Conservation (phyloP, 345 rosid genomes). For the Eucalyptus pauciflora region DNA sequence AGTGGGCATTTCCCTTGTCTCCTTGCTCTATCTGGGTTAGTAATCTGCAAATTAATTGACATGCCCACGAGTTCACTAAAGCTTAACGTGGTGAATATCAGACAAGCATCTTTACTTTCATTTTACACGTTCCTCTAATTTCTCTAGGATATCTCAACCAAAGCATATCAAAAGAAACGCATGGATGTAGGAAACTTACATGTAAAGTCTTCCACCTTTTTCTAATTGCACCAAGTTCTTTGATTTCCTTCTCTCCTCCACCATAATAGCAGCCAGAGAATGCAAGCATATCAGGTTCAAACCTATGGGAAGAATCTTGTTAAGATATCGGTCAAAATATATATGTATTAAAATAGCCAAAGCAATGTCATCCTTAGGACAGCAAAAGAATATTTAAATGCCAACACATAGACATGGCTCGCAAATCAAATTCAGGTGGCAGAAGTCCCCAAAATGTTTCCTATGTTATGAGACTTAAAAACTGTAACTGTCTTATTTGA, state of each 20-base stretch:
- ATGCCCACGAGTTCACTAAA: neutral
- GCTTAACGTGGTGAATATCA: neutral
- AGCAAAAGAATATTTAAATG: neutral
- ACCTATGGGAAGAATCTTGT: conserved; percentile 41
- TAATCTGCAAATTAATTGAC: conserved; percentile 28
- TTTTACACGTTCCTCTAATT: neutral
- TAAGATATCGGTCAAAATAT: neutral
- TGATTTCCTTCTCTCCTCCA: conserved; percentile 87
- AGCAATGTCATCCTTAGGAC: neutral
- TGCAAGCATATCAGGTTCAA: conserved; percentile 98
- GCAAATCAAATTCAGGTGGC: neutral
- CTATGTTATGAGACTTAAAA: neutral
- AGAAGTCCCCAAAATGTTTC: neutral
- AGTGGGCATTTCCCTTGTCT: conserved; percentile 98
- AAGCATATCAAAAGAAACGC: neutral
- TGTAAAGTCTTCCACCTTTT: conserved; percentile 98
- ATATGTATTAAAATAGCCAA: neutral
- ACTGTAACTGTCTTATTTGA: neutral
- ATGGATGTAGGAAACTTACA: conserved; percentile 28
- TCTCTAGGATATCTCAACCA: neutral
- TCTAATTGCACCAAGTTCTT: conserved; percentile 71
- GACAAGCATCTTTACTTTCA: neutral
- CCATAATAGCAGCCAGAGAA: conserved; percentile 99
- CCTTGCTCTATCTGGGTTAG: conserved; percentile 83
- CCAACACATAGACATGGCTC: neutral